phyloP scores from a whole-genome alignment of 805 yeast species.

The Wickerhamomyces canadensis region DNA sequence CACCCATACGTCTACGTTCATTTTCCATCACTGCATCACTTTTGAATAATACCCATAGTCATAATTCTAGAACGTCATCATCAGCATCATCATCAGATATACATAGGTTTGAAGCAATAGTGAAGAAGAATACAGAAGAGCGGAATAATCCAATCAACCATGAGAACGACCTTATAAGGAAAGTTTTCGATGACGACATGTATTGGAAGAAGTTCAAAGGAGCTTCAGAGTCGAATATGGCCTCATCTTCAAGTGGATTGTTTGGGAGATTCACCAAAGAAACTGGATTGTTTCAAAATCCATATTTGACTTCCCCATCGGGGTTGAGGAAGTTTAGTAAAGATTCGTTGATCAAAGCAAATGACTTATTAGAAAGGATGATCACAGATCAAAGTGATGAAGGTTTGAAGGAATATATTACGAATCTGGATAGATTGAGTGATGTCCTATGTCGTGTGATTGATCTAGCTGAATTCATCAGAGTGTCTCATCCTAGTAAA shows the following conservation, averaged over 20 bases:
- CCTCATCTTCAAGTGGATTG: constrained; percentile 4
- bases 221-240: constrained; percentile 2
- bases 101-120: no score
- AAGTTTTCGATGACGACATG: constrained; percentile 55
- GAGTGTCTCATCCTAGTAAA: constrained; percentile 80
- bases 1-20: no score
- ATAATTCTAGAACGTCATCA: no score
- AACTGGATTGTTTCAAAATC: constrained; percentile 73
- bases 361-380: constrained; percentile 53
- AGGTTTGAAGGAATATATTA: constrained; percentile 46
- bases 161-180: constrained; percentile 29
- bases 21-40: no score
- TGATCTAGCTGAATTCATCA: constrained; percentile 86
- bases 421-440: constrained; percentile 74
- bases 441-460: constrained; percentile 89
- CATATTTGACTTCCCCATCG: constrained; percentile 58
- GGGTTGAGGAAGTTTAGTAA: constrained; percentile 67
- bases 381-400: constrained; percentile 36
- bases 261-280: constrained; percentile 14
- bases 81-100: no score
- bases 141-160: constrained; percentile 6
- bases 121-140: no score
- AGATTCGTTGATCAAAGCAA: constrained; percentile 61
- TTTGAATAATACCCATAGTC: no score
- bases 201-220: constrained; percentile 51